phyloP scores from a whole-genome alignment of 2,329 filamentous ascomycete species.

The Nemania sp. region DNA sequence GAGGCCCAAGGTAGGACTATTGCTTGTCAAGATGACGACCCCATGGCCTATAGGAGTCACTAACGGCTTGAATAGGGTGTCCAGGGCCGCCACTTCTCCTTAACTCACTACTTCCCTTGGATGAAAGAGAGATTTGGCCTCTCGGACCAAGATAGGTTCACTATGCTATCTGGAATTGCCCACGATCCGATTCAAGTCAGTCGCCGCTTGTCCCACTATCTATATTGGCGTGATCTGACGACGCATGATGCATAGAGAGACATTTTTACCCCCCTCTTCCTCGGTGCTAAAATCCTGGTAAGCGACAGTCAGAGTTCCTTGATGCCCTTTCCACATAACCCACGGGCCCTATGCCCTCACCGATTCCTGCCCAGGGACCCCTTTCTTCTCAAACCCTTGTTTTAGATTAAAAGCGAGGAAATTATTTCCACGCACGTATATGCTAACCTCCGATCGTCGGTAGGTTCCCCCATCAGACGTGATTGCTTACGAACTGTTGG shows the following conservation, averaged over 20 bases:
- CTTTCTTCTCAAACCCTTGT: no score
- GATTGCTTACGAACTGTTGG: conserved; percentile 85
- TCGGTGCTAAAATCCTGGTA: conserved; percentile 79
- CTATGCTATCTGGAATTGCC: conserved; percentile 58
- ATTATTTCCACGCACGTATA: no score
- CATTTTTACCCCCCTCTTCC: conserved; percentile 88
- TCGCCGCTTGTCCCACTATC: no score
- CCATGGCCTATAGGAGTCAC: no score
- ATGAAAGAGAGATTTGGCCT: conserved; percentile 85
- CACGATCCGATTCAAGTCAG: conserved; percentile 73
- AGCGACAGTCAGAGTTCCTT: conserved; percentile 81
- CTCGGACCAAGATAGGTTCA: conserved; percentile 44
- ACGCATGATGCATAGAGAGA: conserved; percentile 60
- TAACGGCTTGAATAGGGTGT: conserved; percentile 56
- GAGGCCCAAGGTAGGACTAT: conserved; percentile 71
- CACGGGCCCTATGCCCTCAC: no score
- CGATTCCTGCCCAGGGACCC: no score
- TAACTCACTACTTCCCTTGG: conserved; percentile 89
- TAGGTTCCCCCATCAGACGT: no score
- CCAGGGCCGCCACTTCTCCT: conserved; percentile 80
- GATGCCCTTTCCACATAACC: no score
- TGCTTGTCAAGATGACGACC: no score
- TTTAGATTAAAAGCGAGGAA: no score
- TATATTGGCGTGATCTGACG: no score
- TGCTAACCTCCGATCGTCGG: no score